Conservation (phyloP, 2,329 filamentous ascomycete species). For the Fusarium tuaranense region DNA sequence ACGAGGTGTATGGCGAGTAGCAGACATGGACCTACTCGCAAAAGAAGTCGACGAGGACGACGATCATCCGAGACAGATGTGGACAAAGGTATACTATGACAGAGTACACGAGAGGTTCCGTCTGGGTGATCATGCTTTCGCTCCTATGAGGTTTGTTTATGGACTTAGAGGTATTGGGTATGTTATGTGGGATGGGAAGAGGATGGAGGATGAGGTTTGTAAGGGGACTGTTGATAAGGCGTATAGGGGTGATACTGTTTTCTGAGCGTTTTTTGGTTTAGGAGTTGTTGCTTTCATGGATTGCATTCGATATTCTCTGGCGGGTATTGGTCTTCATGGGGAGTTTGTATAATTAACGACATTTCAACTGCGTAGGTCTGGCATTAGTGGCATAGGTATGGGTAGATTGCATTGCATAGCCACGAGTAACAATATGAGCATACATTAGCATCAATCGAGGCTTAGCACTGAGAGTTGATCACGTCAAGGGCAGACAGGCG, state of each 20-base stretch:
- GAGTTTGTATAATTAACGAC: neutral
- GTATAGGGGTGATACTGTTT: constrained; percentile 34
- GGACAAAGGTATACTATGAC: constrained; percentile 36
- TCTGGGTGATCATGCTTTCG: constrained; percentile 26
- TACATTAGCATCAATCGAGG: neutral
- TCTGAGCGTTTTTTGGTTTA: constrained; percentile 1
- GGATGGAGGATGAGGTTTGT: constrained; percentile 33
- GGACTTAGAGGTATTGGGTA: constrained; percentile 35
- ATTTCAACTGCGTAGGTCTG: neutral
- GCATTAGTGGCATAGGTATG: neutral
- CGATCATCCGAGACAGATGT: constrained; percentile 29
- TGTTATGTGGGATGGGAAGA: constrained; percentile 37
- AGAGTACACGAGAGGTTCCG: constrained; percentile 24
- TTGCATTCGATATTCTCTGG: neutral
- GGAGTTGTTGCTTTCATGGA: neutral
- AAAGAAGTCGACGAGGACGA: constrained; percentile 29
- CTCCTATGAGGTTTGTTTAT: constrained; percentile 36
- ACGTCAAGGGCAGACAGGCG: neutral
- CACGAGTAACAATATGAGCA: neutral
- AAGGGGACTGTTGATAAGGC: constrained; percentile 29
- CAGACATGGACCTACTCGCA: constrained; percentile 35
- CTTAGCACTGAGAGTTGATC: neutral
- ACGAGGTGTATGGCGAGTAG: constrained; percentile 20
- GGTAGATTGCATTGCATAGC: neutral
- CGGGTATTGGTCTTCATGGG: neutral